These are phyloP conservation scores for Nitzschia sp. DNA, from an alignment of 108 stramenopile genomes.

Conservation along the genomic window DNA sequence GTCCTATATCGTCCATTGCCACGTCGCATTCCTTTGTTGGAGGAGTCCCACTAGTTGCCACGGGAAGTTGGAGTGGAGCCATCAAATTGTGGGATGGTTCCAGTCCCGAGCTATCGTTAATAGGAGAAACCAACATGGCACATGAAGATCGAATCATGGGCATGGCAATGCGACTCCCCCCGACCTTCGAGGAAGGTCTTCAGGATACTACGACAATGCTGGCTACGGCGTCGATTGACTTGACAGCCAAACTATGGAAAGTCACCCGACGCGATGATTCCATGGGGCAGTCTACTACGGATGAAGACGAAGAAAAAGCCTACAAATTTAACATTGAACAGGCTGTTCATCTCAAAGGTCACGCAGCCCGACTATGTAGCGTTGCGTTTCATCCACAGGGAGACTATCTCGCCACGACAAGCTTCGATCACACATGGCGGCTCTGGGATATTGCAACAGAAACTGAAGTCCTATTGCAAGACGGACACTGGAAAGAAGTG, in stretches of 20 bases:
- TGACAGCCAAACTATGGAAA: constrained; percentile 80
- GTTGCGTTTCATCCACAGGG: constrained; percentile 95
- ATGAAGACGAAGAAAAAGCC: constrained; percentile 28
- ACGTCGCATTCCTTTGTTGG: constrained; percentile 37
- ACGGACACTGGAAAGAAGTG: constrained; percentile 91
- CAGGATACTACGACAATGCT: constrained; percentile 36
- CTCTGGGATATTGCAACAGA: constrained; percentile 97
- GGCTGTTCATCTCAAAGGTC: constrained; percentile 81
- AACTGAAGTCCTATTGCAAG: constrained; percentile 90
- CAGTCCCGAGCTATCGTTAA: constrained; percentile 60
- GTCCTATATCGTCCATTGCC: constrained; percentile 66
- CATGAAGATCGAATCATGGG: constrained; percentile 91
- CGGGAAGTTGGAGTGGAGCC: constrained; percentile 89
- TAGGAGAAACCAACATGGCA: constrained; percentile 61
- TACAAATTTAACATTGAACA: constrained; percentile 48
- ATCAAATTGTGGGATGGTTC: constrained; percentile 92
- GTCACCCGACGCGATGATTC: constrained; percentile 41
- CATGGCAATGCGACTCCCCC: constrained; percentile 36
- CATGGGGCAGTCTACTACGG: constrained; percentile 21
- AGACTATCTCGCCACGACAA: constrained; percentile 87
- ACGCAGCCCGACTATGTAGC: constrained; percentile 87
- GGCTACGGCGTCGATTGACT: constrained; percentile 83
- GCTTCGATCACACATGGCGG: constrained; percentile 98
- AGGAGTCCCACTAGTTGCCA: constrained; percentile 66
- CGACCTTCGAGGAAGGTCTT: no score